Evolutionary conservation across 768 basidiomycete species (phyloP), one percentile per base, ranked within the genome.

Genomic region (Leccinellum luteum): DNA sequence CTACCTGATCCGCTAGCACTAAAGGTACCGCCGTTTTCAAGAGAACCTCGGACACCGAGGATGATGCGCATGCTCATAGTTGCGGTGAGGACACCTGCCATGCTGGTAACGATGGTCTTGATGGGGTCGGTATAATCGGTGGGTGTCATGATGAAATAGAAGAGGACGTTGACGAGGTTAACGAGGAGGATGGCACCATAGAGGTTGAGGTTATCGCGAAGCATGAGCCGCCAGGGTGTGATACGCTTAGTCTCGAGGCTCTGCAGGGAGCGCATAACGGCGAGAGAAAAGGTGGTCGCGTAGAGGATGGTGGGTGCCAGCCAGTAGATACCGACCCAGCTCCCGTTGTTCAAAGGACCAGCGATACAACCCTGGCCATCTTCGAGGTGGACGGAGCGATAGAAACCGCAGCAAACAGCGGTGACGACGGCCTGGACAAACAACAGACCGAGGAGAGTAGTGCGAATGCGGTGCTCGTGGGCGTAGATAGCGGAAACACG

Each of bases 21-120:
- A 68, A 91, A 92, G 47, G 79, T 77, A 21, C 91, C 91, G 43
- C 91, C 91, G 43, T 81, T 72, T 23, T 76, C 79, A 69, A 92
- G 88, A 25, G 83, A 70, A n/a, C 90, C 91, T 54, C 89, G 85
- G 51, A 93, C 86, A 60, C 83, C 81, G 65, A 94, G 87, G 61
- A 94, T 79, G 77, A 94, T 91, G 63, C 91, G 90, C 67, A 92
- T 85, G 31, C 85, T 83, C 92, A 93, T 93, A 17, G 91, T 90
- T 41, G 89, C 86, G 28, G 92, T 93, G 58, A 93, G 83, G 32
- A 92, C 90, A 10, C 88, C 90, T 2, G 92, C 82, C 88, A 94
- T 92, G 75, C 84, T 85, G 23, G 89, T 90, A 44, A 92, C 83
- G 67, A 92, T 89, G 34, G 91, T 92, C 69, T 82, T 86, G 78